Percentiles rank a stretch among this genome's conserved stretches.
Evolutionary conservation across 495 filamentous ascomycete species (phyloP).

Genomic region (Thermochaetoides thermophila): DNA sequence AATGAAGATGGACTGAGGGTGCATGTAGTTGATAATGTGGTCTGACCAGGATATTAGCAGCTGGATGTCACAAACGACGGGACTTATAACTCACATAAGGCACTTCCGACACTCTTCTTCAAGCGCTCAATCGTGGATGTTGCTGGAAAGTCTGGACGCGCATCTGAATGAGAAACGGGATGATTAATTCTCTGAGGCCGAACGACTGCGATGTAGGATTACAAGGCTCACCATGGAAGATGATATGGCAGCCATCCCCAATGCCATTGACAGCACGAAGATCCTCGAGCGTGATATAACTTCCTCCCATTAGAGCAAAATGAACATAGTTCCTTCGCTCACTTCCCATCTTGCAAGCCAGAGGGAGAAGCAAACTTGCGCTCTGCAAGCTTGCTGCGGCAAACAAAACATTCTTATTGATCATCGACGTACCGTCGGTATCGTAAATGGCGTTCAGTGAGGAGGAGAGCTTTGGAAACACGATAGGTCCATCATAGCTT

Average conservation of each 20-base stretch:
- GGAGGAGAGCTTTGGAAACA: constrained; percentile 21
- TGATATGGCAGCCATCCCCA: constrained; percentile 35
- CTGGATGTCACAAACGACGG: constrained; percentile 4
- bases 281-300: constrained; percentile 35
- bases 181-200: too few species aligned
- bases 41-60: too few species aligned
- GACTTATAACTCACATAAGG: constrained; percentile 21
- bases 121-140: constrained; percentile 39
- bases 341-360: constrained; percentile 45
- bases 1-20: constrained; percentile 41
- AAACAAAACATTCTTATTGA: constrained; percentile 44
- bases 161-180: too few species aligned
- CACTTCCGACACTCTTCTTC: constrained; percentile 23
- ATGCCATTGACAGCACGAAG: constrained; percentile 42
- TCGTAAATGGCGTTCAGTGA: constrained; percentile 25
- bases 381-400: constrained; percentile 42
- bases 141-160: constrained; percentile 34
- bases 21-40: constrained; percentile 40
- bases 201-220: too few species aligned
- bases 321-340: constrained; percentile 44
- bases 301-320: constrained; percentile 41
- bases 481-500: constrained; percentile 27
- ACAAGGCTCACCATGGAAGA: constrained; percentile 41
- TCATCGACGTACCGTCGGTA: constrained; percentile 18
- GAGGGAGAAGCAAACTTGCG: constrained; percentile 37